Conservation (phyloP, 352 stramenopile genomes). For the Peronosclerospora sorghi region DNA sequence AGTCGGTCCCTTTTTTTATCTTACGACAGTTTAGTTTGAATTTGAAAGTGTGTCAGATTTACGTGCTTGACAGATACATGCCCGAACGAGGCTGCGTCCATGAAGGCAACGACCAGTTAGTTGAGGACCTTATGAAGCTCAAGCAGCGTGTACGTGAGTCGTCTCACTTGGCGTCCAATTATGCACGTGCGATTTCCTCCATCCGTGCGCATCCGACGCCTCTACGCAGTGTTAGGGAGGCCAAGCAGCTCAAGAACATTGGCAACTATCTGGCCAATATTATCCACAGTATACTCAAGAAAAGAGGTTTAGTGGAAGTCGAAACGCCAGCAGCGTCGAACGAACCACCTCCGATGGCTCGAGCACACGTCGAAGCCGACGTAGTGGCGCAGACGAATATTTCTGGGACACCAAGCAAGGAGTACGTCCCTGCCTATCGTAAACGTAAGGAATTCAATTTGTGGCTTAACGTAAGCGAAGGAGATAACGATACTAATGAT, state of each 20-base stretch:
- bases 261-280: slow-evolving; percentile 83
- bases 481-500: too few species aligned
- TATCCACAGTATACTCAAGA: slow-evolving; percentile 67
- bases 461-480: too few species aligned
- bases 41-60: not conserved
- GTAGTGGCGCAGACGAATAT: slow-evolving; percentile 2
- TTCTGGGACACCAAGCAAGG: too few species aligned
- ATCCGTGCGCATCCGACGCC: slow-evolving; percentile 37
- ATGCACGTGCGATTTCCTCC: slow-evolving; percentile 54
- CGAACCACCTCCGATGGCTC: not conserved
- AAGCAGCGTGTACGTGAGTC: slow-evolving; percentile 44
- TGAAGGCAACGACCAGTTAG: slow-evolving; percentile 49
- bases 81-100: slow-evolving; percentile 35
- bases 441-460: slow-evolving; percentile 35
- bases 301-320: slow-evolving; percentile 14
- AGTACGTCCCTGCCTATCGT: slow-evolving; percentile 41
- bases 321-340: not conserved
- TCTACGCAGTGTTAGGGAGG: slow-evolving; percentile 39
- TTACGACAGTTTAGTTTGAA: too few species aligned
- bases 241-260: slow-evolving; percentile 59
- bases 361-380: slow-evolving; percentile 2
- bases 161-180: slow-evolving; percentile 55
- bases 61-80: slow-evolving; percentile 3
- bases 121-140: slow-evolving; percentile 60
- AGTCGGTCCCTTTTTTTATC: too few species aligned